Base-by-base conservation (phyloP, 305 asterid species). In the Plantago rigida region DNA sequence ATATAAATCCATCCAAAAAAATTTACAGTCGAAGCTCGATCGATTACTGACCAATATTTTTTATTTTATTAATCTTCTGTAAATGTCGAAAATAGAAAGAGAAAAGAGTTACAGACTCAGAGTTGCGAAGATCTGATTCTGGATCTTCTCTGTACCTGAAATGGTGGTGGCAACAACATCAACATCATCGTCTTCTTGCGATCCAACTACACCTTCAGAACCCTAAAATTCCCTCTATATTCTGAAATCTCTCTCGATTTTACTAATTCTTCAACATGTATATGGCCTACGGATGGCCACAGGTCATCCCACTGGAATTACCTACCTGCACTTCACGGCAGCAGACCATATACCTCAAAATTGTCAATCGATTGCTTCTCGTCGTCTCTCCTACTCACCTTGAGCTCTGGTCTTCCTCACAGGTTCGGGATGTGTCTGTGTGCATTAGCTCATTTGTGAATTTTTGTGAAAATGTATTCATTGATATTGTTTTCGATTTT, bases 221-320 rank as follows among this genome's bases (percentile, higher is more conserved):
- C 75, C 81, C 74, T 66, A 74, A 60, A 52, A 28, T 26, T 26
- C 42, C 28, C 47, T 67, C 56, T 8, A 31, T 28, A 17, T 47
- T 13, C 60, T 6, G 8, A 29, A 59, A 39, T 62, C 2, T 28
- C 26, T 22, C 26, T 22, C 26, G 26, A 22, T 22, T 22, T 22
- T 22, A 22, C 7, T 15, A 47, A 62, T 50, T 51, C 57, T 67
- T 69, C 76, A 90, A 81, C 82, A 93, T 93, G 99, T 92, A 92
- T 79, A 89, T 92, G 97, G 95, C 99, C 42, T 92, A 92, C 69
- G 99, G 99, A 81, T 92, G 99, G 97, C 97, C 99, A 68, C 99
- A 89, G 92, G 97, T 89, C 68, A 89, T 93, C 78, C 99, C 99
- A 26, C 71, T 89, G 62, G 92, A 89, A 76, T 79, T 70, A 26